phyloP scores from a whole-genome alignment of 371 early-diverging fungal species.

The Basidiobolus heterosporus region DNA sequence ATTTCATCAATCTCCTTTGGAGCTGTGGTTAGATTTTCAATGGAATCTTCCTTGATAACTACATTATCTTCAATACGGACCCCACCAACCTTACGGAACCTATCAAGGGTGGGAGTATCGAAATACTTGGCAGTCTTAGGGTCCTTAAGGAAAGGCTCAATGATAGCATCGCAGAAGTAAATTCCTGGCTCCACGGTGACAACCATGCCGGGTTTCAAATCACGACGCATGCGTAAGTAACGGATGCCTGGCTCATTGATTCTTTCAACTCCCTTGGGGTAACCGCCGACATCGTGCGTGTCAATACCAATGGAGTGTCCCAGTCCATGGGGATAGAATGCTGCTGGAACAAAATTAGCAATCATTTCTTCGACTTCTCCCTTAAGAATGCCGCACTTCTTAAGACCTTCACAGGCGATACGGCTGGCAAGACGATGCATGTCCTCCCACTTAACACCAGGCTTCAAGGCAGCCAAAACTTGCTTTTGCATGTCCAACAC shows the following conservation, averaged over 20 bases:
- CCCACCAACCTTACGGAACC: conserved; percentile 68
- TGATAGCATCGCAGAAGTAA: conserved; percentile 39
- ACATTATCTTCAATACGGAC: conserved; percentile 88
- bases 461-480: conserved; percentile 43
- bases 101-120: conserved; percentile 44
- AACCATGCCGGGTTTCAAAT: conserved; percentile 58
- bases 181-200: conserved; percentile 90
- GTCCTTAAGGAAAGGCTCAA: conserved; percentile 34
- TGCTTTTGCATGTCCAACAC: conserved; percentile 73
- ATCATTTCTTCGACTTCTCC: conserved; percentile 50
- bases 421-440: conserved; percentile 65
- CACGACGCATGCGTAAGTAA: conserved; percentile 73
- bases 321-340: conserved; percentile 84
- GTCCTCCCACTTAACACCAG: conserved; percentile 76
- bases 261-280: conserved; percentile 44
- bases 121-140: conserved; percentile 39
- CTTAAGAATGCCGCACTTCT: conserved; percentile 50
- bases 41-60: conserved; percentile 48
- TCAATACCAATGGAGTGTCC: conserved; percentile 53
- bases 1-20: conserved; percentile 57
- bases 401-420: conserved; percentile 58
- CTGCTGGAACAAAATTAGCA: conserved; percentile 52
- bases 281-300: conserved; percentile 82
- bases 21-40: conserved; percentile 53
- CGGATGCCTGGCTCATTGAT: conserved; percentile 67